A percentile compares a stretch with the other conserved stretches of the same genome.
Evolutionary conservation across 208 protist genomes (phyloP).

Genomic region (Acanthamoeba triangularis): DNA sequence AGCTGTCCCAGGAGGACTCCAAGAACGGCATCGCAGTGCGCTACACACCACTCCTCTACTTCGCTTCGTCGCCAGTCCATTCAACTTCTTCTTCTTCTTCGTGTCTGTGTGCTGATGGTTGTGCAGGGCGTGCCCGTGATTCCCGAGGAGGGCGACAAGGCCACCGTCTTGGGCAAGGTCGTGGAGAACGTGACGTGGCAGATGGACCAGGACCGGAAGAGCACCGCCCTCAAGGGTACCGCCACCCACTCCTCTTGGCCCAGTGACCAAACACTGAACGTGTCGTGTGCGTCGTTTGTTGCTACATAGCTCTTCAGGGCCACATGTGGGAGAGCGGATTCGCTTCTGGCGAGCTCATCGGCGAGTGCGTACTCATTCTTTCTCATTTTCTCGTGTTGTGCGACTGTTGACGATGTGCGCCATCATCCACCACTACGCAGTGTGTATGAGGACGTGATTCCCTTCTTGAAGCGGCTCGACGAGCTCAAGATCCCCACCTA

Average conservation of each 20-base stretch:
- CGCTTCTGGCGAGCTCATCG: slow-evolving; percentile 79
- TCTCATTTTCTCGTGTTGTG: neutral
- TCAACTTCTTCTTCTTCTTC: neutral
- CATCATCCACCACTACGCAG: neutral
- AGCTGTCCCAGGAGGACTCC: slow-evolving; percentile 27
- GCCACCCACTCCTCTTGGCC: neutral
- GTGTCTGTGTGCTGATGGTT: neutral
- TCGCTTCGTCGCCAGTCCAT: neutral
- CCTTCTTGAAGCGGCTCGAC: neutral
- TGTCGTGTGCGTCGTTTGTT: neutral
- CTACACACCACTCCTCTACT: neutral
- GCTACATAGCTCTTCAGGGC: slow-evolving; percentile 87
- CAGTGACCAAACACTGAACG: too few species aligned
- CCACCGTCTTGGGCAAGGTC: neutral
- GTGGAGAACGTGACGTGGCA: slow-evolving; percentile 61
- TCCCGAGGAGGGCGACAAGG: slow-evolving; percentile 1
- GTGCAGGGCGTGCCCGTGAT: slow-evolving; percentile 32
- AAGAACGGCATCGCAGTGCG: neutral
- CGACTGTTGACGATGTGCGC: neutral
- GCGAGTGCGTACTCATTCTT: slow-evolving; percentile 35
- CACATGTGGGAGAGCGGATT: slow-evolving; percentile 89
- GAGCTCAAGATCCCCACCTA: slow-evolving; percentile 84
- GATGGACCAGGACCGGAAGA: slow-evolving; percentile 88
- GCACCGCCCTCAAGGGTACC: slow-evolving; percentile 88
- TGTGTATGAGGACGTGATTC: slow-evolving; percentile 83